Evolutionary conservation across 805 yeast species (phyloP).

Genomic region (Kazachstania kunashirensis): DNA sequence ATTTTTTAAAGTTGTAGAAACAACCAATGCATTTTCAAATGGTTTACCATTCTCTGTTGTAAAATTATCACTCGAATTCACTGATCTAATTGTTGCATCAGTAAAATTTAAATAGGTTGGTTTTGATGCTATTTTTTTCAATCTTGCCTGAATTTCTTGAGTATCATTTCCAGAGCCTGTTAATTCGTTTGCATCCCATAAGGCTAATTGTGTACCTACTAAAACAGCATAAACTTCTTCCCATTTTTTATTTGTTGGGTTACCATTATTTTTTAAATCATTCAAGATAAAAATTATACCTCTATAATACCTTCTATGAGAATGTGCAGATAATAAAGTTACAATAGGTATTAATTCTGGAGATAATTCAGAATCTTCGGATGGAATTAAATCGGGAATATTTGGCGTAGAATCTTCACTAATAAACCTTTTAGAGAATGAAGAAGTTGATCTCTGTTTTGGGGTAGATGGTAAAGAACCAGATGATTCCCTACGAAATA

Average conservation of each 20-base stretch:
- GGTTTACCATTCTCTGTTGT: conserved; percentile 40
- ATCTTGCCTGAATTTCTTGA: conserved; percentile 20
- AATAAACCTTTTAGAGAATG: conserved; percentile 6
- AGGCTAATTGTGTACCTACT: conserved; percentile 82
- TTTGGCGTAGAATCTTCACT: conserved; percentile 7
- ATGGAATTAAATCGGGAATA: conserved; percentile 4
- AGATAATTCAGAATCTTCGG: conserved; percentile 13
- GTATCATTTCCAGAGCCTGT: conserved; percentile 36
- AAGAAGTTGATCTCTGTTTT: conserved; percentile 6
- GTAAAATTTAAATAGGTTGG: conserved; percentile 86
- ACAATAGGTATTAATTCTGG: conserved; percentile 55
- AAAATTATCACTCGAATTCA: conserved; percentile 52
- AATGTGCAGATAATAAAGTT: conserved; percentile 61
- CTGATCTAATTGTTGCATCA: conserved; percentile 76
- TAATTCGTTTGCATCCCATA: conserved; percentile 74
- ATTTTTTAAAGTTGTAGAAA: conserved; percentile 86
- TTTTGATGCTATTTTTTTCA: conserved; percentile 48
- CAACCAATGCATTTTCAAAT: conserved; percentile 62
- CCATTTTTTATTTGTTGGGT: conserved; percentile 80
- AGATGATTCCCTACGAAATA: conserved; percentile 12
- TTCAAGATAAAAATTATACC: conserved; percentile 66
- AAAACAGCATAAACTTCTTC: conserved; percentile 84
- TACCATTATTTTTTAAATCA: conserved; percentile 75
- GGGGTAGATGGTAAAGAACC: conserved; percentile 4
- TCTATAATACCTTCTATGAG: conserved; percentile 63